phyloP scores from a whole-genome alignment of 495 filamentous ascomycete species.

The Penicillium manginii region DNA sequence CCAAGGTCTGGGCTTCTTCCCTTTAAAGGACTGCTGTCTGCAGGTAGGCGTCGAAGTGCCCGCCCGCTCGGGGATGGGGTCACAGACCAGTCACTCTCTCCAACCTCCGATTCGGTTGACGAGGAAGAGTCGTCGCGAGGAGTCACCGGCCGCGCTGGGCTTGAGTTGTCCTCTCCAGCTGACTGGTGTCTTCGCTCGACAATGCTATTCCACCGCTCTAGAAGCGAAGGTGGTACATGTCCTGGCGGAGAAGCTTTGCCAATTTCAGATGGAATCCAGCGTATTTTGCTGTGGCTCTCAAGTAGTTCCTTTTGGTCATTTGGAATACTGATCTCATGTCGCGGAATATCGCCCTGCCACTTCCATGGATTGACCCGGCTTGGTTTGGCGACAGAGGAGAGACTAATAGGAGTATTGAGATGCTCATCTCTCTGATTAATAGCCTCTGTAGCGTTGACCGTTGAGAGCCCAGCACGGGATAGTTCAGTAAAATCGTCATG shows the following conservation, averaged over 20 bases:
- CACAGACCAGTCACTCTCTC: not conserved
- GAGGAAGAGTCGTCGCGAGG: not conserved
- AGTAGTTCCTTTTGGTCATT: conserved; percentile 64
- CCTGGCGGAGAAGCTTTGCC: conserved; percentile 28
- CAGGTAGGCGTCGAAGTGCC: not conserved
- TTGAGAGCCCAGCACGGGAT: not conserved
- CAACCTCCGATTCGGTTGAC: not conserved
- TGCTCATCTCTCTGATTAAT: not conserved
- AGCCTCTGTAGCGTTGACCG: not conserved
- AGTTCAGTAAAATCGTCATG: not conserved
- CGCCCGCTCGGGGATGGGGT: not conserved
- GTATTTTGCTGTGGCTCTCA: conserved; percentile 43
- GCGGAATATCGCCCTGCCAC: conserved; percentile 44
- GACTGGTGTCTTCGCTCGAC: conserved; percentile 28
- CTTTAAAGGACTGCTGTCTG: not conserved
- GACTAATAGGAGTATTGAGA: not conserved
- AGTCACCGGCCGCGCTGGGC: conserved; percentile 1
- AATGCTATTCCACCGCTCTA: conserved; percentile 43
- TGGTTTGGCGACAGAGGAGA: not conserved
- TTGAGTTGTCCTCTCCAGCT: not conserved
- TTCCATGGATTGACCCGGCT: conserved; percentile 34
- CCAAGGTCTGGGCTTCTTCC: not conserved
- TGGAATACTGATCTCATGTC: conserved; percentile 56
- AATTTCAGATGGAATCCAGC: conserved; percentile 43
- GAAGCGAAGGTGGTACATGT: conserved; percentile 41